phyloP scores from a whole-genome alignment of 371 early-diverging fungal species.

The Syncephalastrum sp. region DNA sequence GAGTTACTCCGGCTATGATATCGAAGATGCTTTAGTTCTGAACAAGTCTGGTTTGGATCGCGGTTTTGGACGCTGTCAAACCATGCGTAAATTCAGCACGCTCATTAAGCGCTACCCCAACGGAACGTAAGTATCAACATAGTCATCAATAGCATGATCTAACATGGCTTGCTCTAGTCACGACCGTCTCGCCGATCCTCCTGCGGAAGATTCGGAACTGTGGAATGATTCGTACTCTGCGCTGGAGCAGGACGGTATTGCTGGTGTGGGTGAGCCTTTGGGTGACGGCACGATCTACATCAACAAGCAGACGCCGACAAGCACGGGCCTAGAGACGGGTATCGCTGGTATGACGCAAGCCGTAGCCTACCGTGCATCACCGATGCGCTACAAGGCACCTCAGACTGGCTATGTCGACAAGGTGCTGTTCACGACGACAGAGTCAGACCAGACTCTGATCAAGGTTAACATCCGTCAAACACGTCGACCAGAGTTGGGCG shows the following conservation, averaged over 20 bases:
- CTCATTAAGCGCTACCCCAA: constrained; percentile 84
- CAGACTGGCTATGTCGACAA: constrained; percentile 84
- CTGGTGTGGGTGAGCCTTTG: constrained; percentile 84
- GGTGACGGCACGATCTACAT: constrained; percentile 72
- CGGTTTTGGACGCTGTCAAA: constrained; percentile 98
- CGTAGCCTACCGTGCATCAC: constrained; percentile 74
- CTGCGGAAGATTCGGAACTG: constrained; percentile 45
- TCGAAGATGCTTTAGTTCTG: constrained; percentile 99
- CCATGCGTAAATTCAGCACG: constrained; percentile 88
- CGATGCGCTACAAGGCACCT: constrained; percentile 86
- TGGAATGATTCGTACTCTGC: constrained; percentile 60
- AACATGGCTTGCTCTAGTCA: constrained; percentile 39
- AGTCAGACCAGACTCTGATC: constrained; percentile 91
- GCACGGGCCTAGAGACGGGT: constrained; percentile 61
- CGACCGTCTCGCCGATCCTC: constrained; percentile 86
- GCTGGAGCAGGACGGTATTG: constrained; percentile 88
- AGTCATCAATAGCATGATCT: too few relatives aligned
- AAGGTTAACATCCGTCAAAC: constrained; percentile 97
- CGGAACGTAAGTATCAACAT: constrained; percentile 52
- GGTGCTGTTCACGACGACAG: constrained; percentile 92
- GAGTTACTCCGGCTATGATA: constrained; percentile 99
- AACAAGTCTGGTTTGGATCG: constrained; percentile 98
- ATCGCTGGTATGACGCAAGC: constrained; percentile 49
- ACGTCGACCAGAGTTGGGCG: constrained; percentile 98
- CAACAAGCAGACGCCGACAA: constrained; percentile 89